Conservation (phyloP, 306 rosid genomes). For the Vicia sativa region DNA sequence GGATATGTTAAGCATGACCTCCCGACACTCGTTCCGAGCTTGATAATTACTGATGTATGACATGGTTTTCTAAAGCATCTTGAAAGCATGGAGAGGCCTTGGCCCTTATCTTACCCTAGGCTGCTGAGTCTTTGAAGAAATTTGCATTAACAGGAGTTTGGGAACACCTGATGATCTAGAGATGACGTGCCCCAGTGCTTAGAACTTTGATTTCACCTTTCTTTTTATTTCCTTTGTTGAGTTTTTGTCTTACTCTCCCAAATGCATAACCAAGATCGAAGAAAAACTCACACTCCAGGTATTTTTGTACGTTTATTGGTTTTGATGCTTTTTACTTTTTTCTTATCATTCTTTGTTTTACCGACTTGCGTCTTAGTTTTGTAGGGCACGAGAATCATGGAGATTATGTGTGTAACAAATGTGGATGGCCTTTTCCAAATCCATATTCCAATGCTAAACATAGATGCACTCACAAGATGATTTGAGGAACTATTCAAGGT, state of each 20-base stretch:
- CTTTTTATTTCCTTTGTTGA: not conserved
- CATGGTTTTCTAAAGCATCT: no score
- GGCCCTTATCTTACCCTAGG: no score
- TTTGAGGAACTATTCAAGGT: conserved; percentile 86
- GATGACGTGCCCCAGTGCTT: no score
- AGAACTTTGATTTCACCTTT: not conserved
- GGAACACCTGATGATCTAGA: no score
- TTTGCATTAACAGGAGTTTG: no score
- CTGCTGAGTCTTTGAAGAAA: no score
- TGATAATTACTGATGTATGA: no score
- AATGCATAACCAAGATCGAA: conserved; percentile 46
- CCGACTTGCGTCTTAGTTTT: conserved; percentile 1
- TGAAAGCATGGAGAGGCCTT: no score
- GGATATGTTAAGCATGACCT: no score
- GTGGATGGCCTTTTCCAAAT: conserved; percentile 85
- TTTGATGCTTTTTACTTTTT: conserved; percentile 8
- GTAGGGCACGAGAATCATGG: conserved; percentile 61
- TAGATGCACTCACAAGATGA: conserved; percentile 81
- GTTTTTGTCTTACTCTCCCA: conserved; percentile 22
- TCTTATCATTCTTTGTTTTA: conserved; percentile 22
- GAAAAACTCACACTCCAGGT: conserved; percentile 41
- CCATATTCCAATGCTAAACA: conserved; percentile 77
- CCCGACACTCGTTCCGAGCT: no score
- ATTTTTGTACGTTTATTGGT: conserved; percentile 1
- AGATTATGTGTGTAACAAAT: conserved; percentile 64